phyloP scores from a whole-genome alignment of 768 basidiomycete genomes.

The Boletus patriciae region DNA sequence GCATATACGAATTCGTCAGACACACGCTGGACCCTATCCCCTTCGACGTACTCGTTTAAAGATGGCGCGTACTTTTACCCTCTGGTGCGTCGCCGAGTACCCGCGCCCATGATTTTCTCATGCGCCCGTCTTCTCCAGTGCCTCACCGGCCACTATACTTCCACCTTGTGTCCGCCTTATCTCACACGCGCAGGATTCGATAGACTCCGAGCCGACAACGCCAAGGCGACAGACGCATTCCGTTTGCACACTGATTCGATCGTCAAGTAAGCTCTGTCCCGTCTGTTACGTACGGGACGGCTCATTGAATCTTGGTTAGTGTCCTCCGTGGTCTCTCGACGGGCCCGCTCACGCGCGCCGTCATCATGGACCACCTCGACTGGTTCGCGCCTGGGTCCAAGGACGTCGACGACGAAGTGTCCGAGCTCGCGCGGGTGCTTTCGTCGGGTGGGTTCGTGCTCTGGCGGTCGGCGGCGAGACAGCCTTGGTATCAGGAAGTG shows the following conservation, averaged over 20 bases:
- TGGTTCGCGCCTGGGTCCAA: slow-evolving; percentile 52
- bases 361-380: slow-evolving; percentile 72
- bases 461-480: slow-evolving; percentile 79
- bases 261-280: too few species aligned
- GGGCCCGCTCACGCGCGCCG: too few species aligned
- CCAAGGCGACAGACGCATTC: too few species aligned
- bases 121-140: slow-evolving; percentile 12
- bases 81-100: slow-evolving; percentile 36
- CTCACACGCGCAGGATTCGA: too few species aligned
- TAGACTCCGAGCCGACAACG: too few species aligned
- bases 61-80: slow-evolving; percentile 69
- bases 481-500: slow-evolving; percentile 54
- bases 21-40: slow-evolving; percentile 54
- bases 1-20: slow-evolving; percentile 48
- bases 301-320: too few species aligned
- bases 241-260: too few species aligned
- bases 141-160: too few species aligned
- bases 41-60: slow-evolving; percentile 50
- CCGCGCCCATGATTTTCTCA: slow-evolving; percentile 1
- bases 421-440: slow-evolving; percentile 56
- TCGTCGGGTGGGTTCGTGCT: slow-evolving; percentile 59
- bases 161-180: too few species aligned
- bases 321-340: too few species aligned
- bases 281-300: too few species aligned
- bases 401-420: slow-evolving; percentile 53